Evolutionary conservation across 2,329 filamentous ascomycete genomes (phyloP).

Genomic region (Colletotrichum sp.): DNA sequence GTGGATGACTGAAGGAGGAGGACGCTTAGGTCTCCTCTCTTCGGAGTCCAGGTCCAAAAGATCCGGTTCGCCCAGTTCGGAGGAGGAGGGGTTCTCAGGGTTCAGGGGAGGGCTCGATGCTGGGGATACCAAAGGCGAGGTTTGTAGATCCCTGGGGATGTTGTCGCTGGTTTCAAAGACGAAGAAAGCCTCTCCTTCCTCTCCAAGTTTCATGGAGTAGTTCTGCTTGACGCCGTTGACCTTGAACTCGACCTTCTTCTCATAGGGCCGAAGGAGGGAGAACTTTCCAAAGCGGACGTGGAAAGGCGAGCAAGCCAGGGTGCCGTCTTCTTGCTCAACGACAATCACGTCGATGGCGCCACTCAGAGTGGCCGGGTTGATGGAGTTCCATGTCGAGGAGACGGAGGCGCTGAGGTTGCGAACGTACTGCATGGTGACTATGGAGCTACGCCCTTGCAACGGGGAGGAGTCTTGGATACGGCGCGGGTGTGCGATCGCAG

Average conservation of each 20-base stretch:
- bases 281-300: slow-evolving; percentile 99
- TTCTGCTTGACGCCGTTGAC: slow-evolving; percentile 93
- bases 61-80: slow-evolving; percentile 70
- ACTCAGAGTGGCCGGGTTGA: slow-evolving; percentile 96
- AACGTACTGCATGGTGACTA: slow-evolving; percentile 88
- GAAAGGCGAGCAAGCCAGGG: slow-evolving; percentile 90
- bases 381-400: slow-evolving; percentile 98
- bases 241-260: slow-evolving; percentile 98
- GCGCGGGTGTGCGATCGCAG: background rate
- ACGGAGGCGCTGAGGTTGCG: slow-evolving; percentile 93
- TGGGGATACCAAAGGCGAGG: slow-evolving; percentile 90
- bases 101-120: slow-evolving; percentile 79
- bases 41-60: slow-evolving; percentile 67
- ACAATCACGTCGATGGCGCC: slow-evolving; percentile 99
- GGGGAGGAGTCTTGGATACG: background rate
- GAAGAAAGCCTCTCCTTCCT: slow-evolving; percentile 98
- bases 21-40: slow-evolving; percentile 45
- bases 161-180: slow-evolving; percentile 94
- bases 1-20: slow-evolving; percentile 48
- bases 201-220: slow-evolving; percentile 97
- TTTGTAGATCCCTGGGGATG: slow-evolving; percentile 93
- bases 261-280: slow-evolving; percentile 89
- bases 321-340: slow-evolving; percentile 93
- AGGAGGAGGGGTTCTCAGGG: slow-evolving; percentile 45
- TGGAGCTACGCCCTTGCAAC: background rate